phyloP scores from a whole-genome alignment of 108 stramenopile genomes.

The Pelagomonas calceolata region DNA sequence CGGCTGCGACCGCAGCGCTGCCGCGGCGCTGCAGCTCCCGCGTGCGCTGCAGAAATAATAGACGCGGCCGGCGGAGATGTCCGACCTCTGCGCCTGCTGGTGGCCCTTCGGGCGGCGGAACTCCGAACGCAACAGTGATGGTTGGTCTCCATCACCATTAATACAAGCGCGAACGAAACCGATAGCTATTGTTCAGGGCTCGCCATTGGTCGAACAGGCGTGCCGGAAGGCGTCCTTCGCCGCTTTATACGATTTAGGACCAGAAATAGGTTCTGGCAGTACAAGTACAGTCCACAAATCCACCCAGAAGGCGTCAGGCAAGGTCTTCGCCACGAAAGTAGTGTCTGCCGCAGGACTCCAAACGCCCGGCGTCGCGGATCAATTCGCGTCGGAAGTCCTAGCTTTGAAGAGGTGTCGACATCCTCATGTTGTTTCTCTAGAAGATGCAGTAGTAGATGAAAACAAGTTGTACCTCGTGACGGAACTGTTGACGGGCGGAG shows the following conservation, averaged over 20 bases:
- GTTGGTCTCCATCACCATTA: no score
- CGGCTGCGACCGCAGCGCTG: no score
- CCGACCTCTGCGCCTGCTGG: no score
- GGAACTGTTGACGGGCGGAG: slow-evolving; percentile 95
- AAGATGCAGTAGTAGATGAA: slow-evolving; percentile 78
- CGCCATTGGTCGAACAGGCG: no score
- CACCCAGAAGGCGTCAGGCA: slow-evolving; percentile 20
- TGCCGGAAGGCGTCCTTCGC: no score
- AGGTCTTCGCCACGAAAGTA: slow-evolving; percentile 82
- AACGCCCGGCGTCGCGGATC: slow-evolving; percentile 77
- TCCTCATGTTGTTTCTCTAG: slow-evolving; percentile 73
- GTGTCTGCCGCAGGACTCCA: slow-evolving; percentile 72
- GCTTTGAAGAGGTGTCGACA: slow-evolving; percentile 33
- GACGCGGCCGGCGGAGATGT: no score
- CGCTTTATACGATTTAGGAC: not conserved
- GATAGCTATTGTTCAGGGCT: no score
- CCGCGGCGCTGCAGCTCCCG: no score
- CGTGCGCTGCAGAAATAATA: no score
- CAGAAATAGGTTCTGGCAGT: not conserved
- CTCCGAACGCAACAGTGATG: no score
- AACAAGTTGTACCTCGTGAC: slow-evolving; percentile 89
- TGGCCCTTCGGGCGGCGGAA: no score
- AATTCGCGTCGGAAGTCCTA: slow-evolving; percentile 87
- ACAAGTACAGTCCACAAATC: not conserved
- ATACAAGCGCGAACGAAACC: no score